Evolutionary conservation across 2,329 filamentous ascomycete genomes (phyloP).

Genomic region (Penicillium frequentans): DNA sequence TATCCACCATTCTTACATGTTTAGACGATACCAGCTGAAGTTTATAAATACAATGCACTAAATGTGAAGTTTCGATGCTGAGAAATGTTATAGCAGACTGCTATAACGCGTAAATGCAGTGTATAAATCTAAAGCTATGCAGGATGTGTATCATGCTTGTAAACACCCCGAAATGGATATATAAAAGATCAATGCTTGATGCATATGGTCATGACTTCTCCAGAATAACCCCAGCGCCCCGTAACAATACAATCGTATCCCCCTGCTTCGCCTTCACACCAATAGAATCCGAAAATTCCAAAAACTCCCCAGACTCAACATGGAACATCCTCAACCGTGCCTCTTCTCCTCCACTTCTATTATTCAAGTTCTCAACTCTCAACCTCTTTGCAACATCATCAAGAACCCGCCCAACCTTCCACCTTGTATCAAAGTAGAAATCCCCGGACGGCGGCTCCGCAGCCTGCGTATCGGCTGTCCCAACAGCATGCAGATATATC

Average conservation of each 20-base stretch:
- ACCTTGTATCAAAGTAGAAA: conserved; percentile 79
- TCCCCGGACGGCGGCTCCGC: conserved; percentile 79
- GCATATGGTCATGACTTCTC: conserved; percentile 55
- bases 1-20: conserved; percentile 7
- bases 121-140: neutral
- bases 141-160: conserved; percentile 4
- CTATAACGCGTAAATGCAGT: neutral
- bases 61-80: neutral
- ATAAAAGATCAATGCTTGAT: conserved; percentile 2
- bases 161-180: conserved; percentile 9
- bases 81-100: neutral
- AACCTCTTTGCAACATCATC: conserved; percentile 46
- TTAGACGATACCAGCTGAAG: conserved; percentile 18
- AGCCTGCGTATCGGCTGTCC: conserved; percentile 79
- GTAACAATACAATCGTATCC: conserved; percentile 84
- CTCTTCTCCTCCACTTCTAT: conserved; percentile 51
- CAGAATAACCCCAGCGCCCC: conserved; percentile 77
- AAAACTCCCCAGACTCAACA: conserved; percentile 80
- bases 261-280: conserved; percentile 71
- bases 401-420: conserved; percentile 74
- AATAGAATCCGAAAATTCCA: conserved; percentile 87
- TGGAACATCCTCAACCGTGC: conserved; percentile 86
- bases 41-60: neutral
- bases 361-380: conserved; percentile 48
- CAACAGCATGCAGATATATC: conserved; percentile 89